Evolutionary conservation across 208 protist genomes (phyloP).

Genomic region (Leishmania major): DNA sequence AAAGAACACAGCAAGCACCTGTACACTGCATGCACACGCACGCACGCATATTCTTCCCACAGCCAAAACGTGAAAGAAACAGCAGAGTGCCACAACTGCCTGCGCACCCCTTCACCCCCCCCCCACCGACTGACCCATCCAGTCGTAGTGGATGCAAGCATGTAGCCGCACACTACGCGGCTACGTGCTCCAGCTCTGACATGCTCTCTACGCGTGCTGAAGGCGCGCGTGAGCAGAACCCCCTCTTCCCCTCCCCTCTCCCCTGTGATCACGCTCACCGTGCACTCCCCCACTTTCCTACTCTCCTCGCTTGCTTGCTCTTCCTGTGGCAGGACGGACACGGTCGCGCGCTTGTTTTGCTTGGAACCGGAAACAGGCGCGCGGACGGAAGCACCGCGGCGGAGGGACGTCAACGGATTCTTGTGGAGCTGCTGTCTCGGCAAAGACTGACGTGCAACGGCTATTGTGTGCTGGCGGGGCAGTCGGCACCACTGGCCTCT

Average conservation of each 20-base stretch:
- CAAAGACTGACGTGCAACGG: background rate
- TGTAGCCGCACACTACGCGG: background rate
- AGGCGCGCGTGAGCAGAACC: background rate
- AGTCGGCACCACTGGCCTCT: too few species aligned
- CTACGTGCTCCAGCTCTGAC: background rate
- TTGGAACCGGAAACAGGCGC: background rate
- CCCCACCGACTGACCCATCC: background rate
- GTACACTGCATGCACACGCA: background rate
- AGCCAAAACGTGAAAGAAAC: background rate
- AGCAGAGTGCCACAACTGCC: background rate
- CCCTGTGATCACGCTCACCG: background rate
- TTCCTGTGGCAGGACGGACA: too few species aligned
- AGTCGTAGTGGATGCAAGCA: background rate
- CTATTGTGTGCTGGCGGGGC: background rate
- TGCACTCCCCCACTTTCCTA: background rate
- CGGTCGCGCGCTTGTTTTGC: background rate
- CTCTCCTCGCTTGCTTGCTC: background rate
- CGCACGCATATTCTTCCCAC: background rate
- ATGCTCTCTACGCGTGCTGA: background rate
- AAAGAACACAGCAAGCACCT: background rate
- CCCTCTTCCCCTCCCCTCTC: background rate
- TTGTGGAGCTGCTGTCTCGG: background rate
- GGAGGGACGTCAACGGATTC: background rate
- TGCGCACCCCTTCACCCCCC: background rate
- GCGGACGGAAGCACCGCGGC: background rate